Conservation (phyloP, 257 asterid species). For the Leonotis leonurus region DNA sequence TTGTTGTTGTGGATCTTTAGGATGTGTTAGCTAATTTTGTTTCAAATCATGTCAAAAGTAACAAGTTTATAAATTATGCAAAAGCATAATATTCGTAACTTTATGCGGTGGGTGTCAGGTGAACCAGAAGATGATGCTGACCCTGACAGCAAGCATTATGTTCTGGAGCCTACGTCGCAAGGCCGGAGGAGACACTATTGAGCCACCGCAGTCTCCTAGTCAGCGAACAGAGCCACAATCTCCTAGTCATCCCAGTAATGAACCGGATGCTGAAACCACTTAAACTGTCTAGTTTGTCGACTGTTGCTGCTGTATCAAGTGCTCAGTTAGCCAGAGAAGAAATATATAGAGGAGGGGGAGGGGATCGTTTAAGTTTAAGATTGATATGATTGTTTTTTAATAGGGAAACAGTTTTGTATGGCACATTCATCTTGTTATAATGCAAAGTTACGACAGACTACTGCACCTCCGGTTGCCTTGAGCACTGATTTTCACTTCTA, state of each 20-base stretch:
- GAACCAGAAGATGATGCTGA: conserved; percentile 79
- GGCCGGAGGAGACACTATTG: conserved; percentile 21
- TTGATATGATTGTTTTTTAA: neutral
- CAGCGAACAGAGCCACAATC: neutral
- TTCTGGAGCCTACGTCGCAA: conserved; percentile 72
- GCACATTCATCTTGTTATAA: neutral
- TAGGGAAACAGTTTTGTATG: neutral
- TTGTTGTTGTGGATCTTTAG: too few species aligned
- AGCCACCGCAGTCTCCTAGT: conserved; percentile 14
- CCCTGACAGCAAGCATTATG: conserved; percentile 81
- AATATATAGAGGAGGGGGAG: too few species aligned
- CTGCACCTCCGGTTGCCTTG: neutral
- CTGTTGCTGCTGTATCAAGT: too few species aligned
- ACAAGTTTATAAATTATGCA: too few species aligned
- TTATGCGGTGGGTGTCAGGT: conserved; percentile 36
- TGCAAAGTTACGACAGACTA: neutral
- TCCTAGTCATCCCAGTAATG: neutral
- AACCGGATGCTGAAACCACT: neutral
- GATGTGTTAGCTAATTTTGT: too few species aligned
- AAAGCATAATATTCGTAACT: neutral
- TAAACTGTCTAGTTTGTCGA: conserved; percentile 1
- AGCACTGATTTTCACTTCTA: neutral
- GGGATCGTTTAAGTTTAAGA: neutral
- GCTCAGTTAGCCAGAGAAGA: conserved; percentile 5
- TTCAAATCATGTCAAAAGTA: neutral